Evolutionary conservation across 2,329 filamentous ascomycete genomes (phyloP).

Genomic region (Acarospora socialis): DNA sequence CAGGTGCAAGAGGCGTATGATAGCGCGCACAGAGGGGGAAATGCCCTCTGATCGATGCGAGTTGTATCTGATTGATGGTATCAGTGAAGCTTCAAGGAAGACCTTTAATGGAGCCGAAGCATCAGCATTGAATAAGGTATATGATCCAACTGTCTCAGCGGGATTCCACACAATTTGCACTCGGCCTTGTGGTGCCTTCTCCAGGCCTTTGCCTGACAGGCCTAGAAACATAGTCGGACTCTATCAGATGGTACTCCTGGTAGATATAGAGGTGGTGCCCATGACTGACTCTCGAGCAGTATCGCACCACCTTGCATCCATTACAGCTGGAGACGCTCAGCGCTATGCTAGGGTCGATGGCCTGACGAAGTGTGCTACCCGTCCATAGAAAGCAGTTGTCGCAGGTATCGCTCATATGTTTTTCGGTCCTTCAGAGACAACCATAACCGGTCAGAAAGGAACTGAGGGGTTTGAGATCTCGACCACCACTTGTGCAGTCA

Average conservation of each 20-base stretch:
- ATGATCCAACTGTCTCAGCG: too few relatives aligned
- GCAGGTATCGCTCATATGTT: too few relatives aligned
- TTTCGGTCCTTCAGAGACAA: too few relatives aligned
- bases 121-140: neutral
- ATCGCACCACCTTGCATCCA: conserved; percentile 3
- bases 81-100: neutral
- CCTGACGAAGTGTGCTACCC: too few relatives aligned
- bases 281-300: conserved; percentile 2
- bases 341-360: conserved; percentile 1
- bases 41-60: too few relatives aligned
- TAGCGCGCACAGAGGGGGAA: conserved; percentile 1
- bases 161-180: conserved; percentile 3
- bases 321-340: conserved; percentile 1
- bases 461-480: too few relatives aligned
- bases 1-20: conserved; percentile 3
- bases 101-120: neutral
- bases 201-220: conserved; percentile 4
- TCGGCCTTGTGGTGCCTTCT: conserved; percentile 6
- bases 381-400: conserved; percentile 3
- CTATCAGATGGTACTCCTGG: neutral
- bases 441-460: too few relatives aligned
- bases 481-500: too few relatives aligned
- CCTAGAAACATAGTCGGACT: conserved; percentile 3
- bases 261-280: neutral
- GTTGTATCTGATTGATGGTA: too few relatives aligned